These are phyloP conservation scores for Clitoria ternatea DNA, from an alignment of 306 rosid species.

Conservation along the genomic window DNA sequence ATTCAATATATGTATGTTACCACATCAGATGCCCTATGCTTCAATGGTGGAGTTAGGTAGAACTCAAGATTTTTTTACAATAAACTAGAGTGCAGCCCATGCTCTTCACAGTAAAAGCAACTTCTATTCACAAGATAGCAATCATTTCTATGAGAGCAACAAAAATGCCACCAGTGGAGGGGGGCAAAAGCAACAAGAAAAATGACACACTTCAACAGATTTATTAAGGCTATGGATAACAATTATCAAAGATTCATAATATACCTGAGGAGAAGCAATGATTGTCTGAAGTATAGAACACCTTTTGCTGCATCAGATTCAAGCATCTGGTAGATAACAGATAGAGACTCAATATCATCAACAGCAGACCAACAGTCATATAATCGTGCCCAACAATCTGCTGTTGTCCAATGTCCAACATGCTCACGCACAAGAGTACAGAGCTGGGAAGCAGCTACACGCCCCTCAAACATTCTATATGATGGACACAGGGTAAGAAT, in stretches of 20 bases:
- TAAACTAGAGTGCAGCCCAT: not conserved
- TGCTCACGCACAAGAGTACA: conserved; percentile 84
- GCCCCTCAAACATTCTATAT: conserved; percentile 79
- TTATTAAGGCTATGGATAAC: not conserved
- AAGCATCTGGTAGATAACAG: conserved; percentile 92
- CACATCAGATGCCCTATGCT: not conserved
- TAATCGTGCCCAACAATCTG: conserved; percentile 86
- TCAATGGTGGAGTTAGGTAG: not conserved
- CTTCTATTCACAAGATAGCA: not conserved
- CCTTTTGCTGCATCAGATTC: conserved; percentile 88
- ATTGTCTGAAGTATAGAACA: conserved; percentile 88
- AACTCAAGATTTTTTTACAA: not conserved
- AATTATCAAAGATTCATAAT: not conserved
- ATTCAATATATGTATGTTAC: not conserved
- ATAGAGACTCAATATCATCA: conserved; percentile 86
- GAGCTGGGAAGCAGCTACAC: conserved; percentile 81
- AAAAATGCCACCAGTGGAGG: not conserved
- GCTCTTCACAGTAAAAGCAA: not conserved
- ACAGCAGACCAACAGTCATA: conserved; percentile 94
- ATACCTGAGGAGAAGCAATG: conserved; percentile 92
- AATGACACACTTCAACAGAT: not conserved
- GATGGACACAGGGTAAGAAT: conserved; percentile 75
- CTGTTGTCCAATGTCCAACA: conserved; percentile 85
- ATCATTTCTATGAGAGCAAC: not conserved
- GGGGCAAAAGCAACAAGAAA: not conserved